phyloP scores from a whole-genome alignment of 352 stramenopile species.

The Paralagenidium karlingii region DNA sequence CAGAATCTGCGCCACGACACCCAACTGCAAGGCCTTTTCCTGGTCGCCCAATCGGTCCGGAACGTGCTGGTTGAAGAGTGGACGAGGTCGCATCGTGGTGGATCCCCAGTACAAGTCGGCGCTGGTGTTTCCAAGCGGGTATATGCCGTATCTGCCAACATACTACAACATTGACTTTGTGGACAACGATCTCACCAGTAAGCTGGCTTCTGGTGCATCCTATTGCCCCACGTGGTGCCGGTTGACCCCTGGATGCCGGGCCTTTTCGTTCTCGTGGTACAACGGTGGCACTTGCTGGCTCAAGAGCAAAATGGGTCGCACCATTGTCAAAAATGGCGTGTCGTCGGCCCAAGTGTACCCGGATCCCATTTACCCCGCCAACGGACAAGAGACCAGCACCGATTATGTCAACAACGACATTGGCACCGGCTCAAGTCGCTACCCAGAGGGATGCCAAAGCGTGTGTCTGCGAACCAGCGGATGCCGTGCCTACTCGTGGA shows the following conservation, averaged over 20 bases:
- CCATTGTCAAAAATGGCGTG: too few species aligned
- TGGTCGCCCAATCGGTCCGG: not conserved
- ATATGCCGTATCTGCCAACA: too few species aligned
- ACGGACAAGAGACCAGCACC: constrained; percentile 10
- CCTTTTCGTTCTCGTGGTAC: constrained; percentile 16
- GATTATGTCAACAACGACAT: constrained; percentile 21
- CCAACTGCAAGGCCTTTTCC: constrained; percentile 2
- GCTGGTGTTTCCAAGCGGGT: not conserved
- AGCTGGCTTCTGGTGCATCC: constrained; percentile 8
- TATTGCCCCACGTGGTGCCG: constrained; percentile 18
- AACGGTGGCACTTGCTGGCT: constrained; percentile 20
- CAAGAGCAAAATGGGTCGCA: constrained; percentile 7
- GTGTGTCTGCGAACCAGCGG: constrained; percentile 3
- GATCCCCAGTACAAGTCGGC: too few species aligned
- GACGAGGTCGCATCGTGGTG: too few species aligned
- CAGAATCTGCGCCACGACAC: constrained; percentile 11
- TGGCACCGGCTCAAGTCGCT: not conserved
- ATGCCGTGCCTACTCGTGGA: constrained; percentile 18
- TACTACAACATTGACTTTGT: constrained; percentile 21
- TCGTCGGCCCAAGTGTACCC: too few species aligned
- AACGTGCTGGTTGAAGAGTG: not conserved
- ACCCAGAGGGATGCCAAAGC: constrained; percentile 2
- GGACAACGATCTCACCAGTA: constrained; percentile 9
- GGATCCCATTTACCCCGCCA: constrained; percentile 8
- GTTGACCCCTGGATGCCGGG: constrained; percentile 9